A percentile compares a stretch with the other conserved stretches of the same genome.
phyloP scores from a whole-genome alignment of 805 yeast genomes.

The Cyberlindnera xishuangbannaensis region DNA sequence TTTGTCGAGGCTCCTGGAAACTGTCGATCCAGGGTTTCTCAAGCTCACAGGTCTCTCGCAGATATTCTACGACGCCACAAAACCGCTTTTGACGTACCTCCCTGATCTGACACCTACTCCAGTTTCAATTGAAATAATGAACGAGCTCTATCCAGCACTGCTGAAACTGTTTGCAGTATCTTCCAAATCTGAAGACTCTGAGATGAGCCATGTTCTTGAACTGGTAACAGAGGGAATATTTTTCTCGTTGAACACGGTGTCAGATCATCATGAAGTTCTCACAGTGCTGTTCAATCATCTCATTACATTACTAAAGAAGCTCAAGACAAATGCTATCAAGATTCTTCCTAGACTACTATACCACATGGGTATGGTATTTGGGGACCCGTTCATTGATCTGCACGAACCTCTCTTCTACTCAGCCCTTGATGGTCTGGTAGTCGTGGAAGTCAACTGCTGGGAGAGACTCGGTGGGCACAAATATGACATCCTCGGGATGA shows the following conservation, averaged over 20 bases:
- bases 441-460: slow-evolving; percentile 19
- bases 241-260: slow-evolving; percentile 13
- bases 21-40: slow-evolving; percentile 14
- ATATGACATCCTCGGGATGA: slow-evolving; percentile 20
- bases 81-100: slow-evolving; percentile 21
- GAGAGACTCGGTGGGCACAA: slow-evolving; percentile 16
- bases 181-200: no score
- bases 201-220: slow-evolving; percentile 2
- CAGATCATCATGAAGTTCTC: slow-evolving; percentile 17
- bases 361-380: slow-evolving; percentile 16
- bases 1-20: slow-evolving; percentile 12
- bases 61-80: slow-evolving; percentile 18
- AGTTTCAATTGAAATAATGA: slow-evolving; percentile 13
- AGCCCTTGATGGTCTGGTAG: slow-evolving; percentile 11
- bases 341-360: slow-evolving; percentile 19
- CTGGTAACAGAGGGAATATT: slow-evolving; percentile 19
- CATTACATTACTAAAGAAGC: slow-evolving; percentile 2
- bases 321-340: slow-evolving; percentile 9
- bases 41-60: slow-evolving; percentile 15
- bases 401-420: slow-evolving; percentile 9
- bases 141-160: slow-evolving; percentile 15
- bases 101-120: slow-evolving; percentile 22
- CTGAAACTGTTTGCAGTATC: slow-evolving; percentile 14
- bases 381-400: slow-evolving; percentile 21
- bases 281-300: slow-evolving; percentile 10